Evolutionary conservation across 257 asterid species (phyloP).

Genomic region (Verbena officinalis): DNA sequence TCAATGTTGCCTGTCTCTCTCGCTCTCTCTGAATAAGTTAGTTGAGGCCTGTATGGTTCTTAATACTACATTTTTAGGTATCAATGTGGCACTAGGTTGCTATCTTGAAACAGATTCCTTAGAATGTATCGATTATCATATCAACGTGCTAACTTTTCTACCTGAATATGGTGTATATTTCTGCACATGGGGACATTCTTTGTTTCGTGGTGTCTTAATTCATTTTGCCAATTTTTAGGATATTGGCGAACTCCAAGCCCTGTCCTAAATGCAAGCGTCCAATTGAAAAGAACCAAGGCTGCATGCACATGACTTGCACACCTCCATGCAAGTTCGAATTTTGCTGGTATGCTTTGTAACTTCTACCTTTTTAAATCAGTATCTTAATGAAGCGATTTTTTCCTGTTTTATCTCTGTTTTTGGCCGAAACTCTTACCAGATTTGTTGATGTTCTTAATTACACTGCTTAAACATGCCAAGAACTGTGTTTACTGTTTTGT

Average conservation of each 20-base stretch:
- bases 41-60: background rate
- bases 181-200: constrained; percentile 8
- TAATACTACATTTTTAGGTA: constrained; percentile 20
- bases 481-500: constrained; percentile 25
- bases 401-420: constrained; percentile 5
- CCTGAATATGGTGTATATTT: background rate
- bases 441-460: constrained; percentile 13
- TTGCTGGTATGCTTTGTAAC: constrained; percentile 75
- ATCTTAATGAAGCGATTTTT: constrained; percentile 6
- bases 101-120: background rate
- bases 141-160: constrained; percentile 10
- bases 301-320: constrained; percentile 99
- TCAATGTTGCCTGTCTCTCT: background rate
- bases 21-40: background rate
- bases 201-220: constrained; percentile 13
- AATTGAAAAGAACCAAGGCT: constrained; percentile 98
- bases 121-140: background rate
- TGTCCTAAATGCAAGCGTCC: constrained; percentile 99
- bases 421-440: constrained; percentile 13
- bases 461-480: background rate
- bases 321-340: constrained; percentile 99
- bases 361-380: constrained; percentile 10
- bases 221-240: constrained; percentile 54
- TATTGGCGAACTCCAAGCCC: constrained; percentile 98
- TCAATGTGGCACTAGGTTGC: background rate